phyloP scores from a whole-genome alignment of 2,329 filamentous ascomycete species.

The Fusarium liriodendri region DNA sequence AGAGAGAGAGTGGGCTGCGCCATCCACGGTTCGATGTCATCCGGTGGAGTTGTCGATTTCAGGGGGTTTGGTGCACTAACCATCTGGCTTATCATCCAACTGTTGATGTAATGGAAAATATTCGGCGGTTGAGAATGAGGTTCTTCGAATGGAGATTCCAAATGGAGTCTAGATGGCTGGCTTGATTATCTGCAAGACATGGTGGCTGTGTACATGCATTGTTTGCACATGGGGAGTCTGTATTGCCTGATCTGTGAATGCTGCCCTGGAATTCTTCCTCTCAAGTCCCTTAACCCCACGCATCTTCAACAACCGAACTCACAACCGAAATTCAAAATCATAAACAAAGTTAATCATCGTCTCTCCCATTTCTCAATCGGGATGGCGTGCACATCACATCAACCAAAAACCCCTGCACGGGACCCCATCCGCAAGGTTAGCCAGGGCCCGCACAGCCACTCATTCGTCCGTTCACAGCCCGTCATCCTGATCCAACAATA shows the following conservation, averaged over 20 bases:
- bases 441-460: background rate
- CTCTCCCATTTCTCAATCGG: background rate
- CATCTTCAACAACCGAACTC: background rate
- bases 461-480: background rate
- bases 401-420: background rate
- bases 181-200: background rate
- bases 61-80: background rate
- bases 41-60: background rate
- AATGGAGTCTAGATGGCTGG: background rate
- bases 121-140: background rate
- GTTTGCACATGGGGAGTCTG: background rate
- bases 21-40: background rate
- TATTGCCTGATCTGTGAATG: background rate
- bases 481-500: slow-evolving; percentile 5
- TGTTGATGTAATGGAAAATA: background rate
- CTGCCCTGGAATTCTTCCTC: background rate
- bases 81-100: background rate
- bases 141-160: background rate
- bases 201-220: background rate
- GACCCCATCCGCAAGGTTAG: background rate
- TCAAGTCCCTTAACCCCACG: background rate
- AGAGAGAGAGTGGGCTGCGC: background rate
- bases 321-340: background rate
- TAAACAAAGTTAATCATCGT: background rate
- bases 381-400: background rate